Evolutionary conservation across 345 rosid genomes (phyloP), one percentile per base, ranked within the genome.

Genomic region (Laguncularia racemosa): DNA sequence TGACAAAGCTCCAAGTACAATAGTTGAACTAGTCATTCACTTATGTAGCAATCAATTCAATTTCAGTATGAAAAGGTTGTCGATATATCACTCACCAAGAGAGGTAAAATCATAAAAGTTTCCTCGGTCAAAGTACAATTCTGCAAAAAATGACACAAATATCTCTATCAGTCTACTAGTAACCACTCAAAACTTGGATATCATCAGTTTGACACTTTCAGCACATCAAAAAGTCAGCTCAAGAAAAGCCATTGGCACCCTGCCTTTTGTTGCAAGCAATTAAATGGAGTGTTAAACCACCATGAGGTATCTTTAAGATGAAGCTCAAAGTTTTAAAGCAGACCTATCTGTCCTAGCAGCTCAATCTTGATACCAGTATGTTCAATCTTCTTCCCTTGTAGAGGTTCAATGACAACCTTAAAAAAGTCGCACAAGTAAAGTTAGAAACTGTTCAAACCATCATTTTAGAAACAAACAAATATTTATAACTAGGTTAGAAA

Each of bases 331-430:
- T 33, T 33, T 10, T 33, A 13, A 16, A 38, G 51, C 81, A 61
- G 55, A 86, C 97, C 96, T 76, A 89, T 93, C 77, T 93, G 99
- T 68, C 97, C 96, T 46, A 89, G 99, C 63, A 93, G 96, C 73
- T 93, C 97, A 64, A 89, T 79, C 78, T 89, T 93, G 23, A 89
- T 83, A 72, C 99, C 99, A 61, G 79, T 82, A 66, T 89, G 99
- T 60, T 93, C 99, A 58, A 87, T 83, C 69, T 87, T 93, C 70
- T 89, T 87, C 81, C 97, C 99, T 74, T 75, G 92, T 62, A 73
- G 55, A 57, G 96, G 97, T 61, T 89, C 99, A 59, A 93, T 65
- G 33, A 76, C 71, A 56, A 93, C 77, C 99, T 89, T 61, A 49
- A 60, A 57, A n/a, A 60, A 28, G 11, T 10, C 40, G 1, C 40